A percentile compares a stretch with the other conserved stretches of the same genome.
Conservation (phyloP, 2,329 filamentous ascomycete species). For the Neurospora crassa region DNA sequence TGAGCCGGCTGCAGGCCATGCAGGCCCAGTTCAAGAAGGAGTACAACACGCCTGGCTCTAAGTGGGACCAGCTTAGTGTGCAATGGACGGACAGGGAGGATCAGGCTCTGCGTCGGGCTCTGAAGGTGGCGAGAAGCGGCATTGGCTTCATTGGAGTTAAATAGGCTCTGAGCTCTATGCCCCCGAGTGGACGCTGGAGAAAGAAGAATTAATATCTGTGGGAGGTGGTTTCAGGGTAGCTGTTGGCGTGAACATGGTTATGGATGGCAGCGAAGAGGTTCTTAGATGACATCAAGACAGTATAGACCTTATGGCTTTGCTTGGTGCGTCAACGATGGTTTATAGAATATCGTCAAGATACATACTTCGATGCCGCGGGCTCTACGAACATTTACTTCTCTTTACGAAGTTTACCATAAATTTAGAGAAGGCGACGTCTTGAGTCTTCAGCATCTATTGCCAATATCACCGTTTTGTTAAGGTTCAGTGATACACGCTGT, state of each 20-base stretch:
- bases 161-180: constrained; percentile 24
- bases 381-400: neutral
- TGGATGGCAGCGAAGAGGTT: too few species aligned
- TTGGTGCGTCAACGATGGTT: neutral
- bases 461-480: neutral
- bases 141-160: constrained; percentile 58
- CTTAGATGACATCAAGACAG: neutral
- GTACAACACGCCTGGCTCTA: constrained; percentile 52
- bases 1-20: constrained; percentile 51
- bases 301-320: neutral
- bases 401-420: accelerated
- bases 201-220: neutral
- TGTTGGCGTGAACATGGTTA: neutral
- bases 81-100: constrained; percentile 60
- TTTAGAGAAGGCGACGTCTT: neutral
- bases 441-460: neutral
- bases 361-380: neutral
- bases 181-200: neutral
- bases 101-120: constrained; percentile 49
- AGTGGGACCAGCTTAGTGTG: constrained; percentile 58
- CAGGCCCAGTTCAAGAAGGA: constrained; percentile 53
- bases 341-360: neutral
- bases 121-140: constrained; percentile 47
- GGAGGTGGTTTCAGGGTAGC: neutral
- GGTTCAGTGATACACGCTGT: neutral